phyloP scores from a whole-genome alignment of 257 asterid genomes.

The Solanum habrochaites region DNA sequence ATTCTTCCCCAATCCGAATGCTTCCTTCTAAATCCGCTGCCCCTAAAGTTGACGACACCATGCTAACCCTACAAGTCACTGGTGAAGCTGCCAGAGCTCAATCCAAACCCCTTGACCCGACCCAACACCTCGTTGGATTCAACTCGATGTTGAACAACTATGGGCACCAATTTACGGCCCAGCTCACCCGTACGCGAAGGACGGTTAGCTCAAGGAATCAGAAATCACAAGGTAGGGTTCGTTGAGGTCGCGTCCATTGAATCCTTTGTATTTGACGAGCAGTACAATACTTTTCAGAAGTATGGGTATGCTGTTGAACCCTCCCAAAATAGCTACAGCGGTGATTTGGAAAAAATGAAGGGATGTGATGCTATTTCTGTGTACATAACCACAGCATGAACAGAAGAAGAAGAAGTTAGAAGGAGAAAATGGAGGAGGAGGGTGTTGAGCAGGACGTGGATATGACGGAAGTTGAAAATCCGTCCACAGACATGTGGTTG shows the following conservation, averaged over 20 bases:
- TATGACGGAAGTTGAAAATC: constrained; percentile 49
- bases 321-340: constrained; percentile 49
- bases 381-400: constrained; percentile 62
- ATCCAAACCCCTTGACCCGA: neutral
- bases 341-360: constrained; percentile 56
- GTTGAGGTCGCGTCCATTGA: constrained; percentile 74
- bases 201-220: neutral
- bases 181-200: neutral
- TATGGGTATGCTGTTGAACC: constrained; percentile 95
- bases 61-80: neutral
- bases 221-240: constrained; percentile 16
- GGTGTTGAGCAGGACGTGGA: constrained; percentile 32
- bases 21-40: neutral
- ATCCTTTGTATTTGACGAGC: constrained; percentile 84
- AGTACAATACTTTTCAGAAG: constrained; percentile 84
- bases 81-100: neutral
- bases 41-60: neutral
- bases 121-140: neutral
- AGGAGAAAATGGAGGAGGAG: constrained; percentile 53
- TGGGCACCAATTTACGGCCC: neutral
- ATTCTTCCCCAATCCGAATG: neutral
- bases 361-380: constrained; percentile 52
- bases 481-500: constrained; percentile 70
- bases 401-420: constrained; percentile 76
- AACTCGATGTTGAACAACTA: neutral